Base-by-base conservation (phyloP, 2,329 filamentous ascomycete genomes). In the Teratosphaeria destructans region DNA sequence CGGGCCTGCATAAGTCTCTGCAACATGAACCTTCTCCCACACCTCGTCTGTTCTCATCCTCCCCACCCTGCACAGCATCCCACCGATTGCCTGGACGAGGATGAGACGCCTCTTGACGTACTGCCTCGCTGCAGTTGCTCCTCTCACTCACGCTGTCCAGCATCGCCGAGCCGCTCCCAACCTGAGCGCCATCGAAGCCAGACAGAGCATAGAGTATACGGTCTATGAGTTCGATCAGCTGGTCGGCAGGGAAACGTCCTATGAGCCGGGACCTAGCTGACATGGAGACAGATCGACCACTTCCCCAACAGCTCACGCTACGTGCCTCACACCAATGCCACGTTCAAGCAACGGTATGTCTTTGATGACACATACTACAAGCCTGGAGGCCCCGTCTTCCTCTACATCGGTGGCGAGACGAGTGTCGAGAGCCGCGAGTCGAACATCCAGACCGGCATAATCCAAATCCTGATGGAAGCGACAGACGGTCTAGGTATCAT, bases 261-360 rank as follows among this genome's bases (percentile, higher is more conserved):
- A 7, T 10, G 8, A 23, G 19, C 43, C 3, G 23, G n/a, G 19
- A 3, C 10, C 43, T 5, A 49, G 3, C 43, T 49, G 3, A 49
- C 19, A n/a, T 49, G 43, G 4, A 23, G 8, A 3, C 37, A 66
- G 64, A 78, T 94, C 49, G 90, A 95, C 72, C 89, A 94, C 70
- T 94, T 93, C 74, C 88, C 88, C 72, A 89, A 92, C 68, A 86
- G 90, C 58, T 81, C 84, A 1, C 76, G 79, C 54, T 94, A 95
- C 69, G 87, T 85, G 70, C 89, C 90, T 52, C 89, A 94, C 71
- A 84, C 82, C 8, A 77, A 86, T 63, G 85, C 73, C 27, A 81
- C 75, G 1, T 95, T 91, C 73, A 75, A 83, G 43, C 76, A 92
- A 56, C 82, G 89, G 14, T 95, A 94, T 76, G 94, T 86, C 86